phyloP scores from a whole-genome alignment of 768 basidiomycete genomes.

The Lactifluus hygrophoroides region DNA sequence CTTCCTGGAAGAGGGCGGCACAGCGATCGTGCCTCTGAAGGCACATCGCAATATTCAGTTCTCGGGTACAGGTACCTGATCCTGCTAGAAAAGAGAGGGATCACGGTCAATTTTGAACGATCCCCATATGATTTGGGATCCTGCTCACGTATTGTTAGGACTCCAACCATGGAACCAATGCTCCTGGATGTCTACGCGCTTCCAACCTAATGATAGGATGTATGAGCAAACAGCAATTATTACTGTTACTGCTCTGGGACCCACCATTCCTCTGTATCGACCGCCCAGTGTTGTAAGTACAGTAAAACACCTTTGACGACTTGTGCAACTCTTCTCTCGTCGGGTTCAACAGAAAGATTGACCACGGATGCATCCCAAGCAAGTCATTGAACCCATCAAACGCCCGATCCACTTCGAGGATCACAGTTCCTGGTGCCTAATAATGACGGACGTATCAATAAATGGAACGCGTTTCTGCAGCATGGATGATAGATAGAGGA shows the following conservation, averaged over 20 bases:
- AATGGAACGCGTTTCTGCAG: too few species aligned
- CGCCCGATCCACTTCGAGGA: constrained; percentile 34
- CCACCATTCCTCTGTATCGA: constrained; percentile 37
- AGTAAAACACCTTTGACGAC: constrained; percentile 33
- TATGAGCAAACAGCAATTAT: too few species aligned
- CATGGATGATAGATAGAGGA: too few species aligned
- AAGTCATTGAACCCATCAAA: constrained; percentile 28
- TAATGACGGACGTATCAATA: neutral
- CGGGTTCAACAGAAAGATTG: constrained; percentile 31
- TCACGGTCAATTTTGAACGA: neutral
- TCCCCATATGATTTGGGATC: neutral
- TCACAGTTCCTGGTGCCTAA: constrained; percentile 35
- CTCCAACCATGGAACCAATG: constrained; percentile 30
- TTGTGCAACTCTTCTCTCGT: constrained; percentile 25
- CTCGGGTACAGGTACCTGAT: constrained; percentile 34
- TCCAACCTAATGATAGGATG: constrained; percentile 38
- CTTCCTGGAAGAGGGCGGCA: constrained; percentile 36
- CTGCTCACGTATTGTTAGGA: neutral
- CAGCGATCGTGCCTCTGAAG: constrained; percentile 31
- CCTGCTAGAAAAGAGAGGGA: constrained; percentile 21
- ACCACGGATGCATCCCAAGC: constrained; percentile 39
- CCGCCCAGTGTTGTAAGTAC: constrained; percentile 30
- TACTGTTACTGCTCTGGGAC: constrained; percentile 9
- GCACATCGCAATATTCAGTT: constrained; percentile 32
- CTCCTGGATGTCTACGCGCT: constrained; percentile 36